Conservation (phyloP, 2,329 filamentous ascomycete species). For the Lasiodiplodia sp. region DNA sequence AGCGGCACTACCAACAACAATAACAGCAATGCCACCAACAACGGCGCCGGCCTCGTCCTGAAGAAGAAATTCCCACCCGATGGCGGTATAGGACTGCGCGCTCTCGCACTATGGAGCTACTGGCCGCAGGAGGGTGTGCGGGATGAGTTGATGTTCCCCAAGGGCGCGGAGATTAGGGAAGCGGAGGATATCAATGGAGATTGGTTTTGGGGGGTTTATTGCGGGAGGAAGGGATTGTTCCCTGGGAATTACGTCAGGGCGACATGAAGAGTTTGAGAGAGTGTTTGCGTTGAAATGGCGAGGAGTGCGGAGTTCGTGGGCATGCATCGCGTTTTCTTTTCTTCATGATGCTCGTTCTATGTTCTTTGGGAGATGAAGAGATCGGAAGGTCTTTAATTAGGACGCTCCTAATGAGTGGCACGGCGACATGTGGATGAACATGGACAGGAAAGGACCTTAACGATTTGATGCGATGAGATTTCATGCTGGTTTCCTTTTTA, state of each 20-base stretch:
- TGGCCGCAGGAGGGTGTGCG: slow-evolving; percentile 69
- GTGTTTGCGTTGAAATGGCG: no score
- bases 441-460: neutral
- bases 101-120: slow-evolving; percentile 77
- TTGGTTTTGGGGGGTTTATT: slow-evolving; percentile 89
- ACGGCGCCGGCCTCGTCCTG: slow-evolving; percentile 7
- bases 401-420: neutral
- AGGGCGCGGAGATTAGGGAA: slow-evolving; percentile 81
- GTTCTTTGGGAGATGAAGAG: neutral
- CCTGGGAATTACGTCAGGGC: slow-evolving; percentile 77
- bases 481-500: neutral
- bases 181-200: slow-evolving; percentile 88
- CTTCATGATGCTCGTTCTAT: no score
- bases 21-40: neutral
- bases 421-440: neutral
- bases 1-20: neutral
- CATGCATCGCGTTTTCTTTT: neutral
- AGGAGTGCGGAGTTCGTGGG: no score
- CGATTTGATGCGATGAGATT: neutral
- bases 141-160: slow-evolving; percentile 86
- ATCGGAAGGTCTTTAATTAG: neutral
- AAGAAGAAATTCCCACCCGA: slow-evolving; percentile 70
- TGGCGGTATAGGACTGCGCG: slow-evolving; percentile 72
- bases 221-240: slow-evolving; percentile 79
- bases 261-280: slow-evolving; percentile 19